These are phyloP conservation scores for Leersia perrieri DNA, from an alignment of 176 grass and related monocot genomes.

Conservation along the genomic window DNA sequence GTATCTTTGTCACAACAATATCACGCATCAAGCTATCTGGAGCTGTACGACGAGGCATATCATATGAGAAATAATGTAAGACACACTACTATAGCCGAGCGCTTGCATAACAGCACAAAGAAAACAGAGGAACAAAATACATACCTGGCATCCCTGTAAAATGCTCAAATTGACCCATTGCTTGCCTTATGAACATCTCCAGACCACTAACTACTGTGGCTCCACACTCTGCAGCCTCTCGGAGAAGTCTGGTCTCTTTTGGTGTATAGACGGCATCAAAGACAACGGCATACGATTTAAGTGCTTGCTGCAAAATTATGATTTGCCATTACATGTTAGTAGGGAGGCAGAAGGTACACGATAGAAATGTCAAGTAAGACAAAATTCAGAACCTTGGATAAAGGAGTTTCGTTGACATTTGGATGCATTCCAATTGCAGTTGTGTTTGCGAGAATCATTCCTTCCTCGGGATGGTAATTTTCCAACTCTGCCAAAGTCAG, in stretches of 20 bases:
- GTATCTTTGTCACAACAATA: slow-evolving; percentile 69
- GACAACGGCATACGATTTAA: slow-evolving; percentile 78
- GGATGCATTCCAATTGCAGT: slow-evolving; percentile 98
- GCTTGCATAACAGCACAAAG: neutral
- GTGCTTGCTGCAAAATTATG: slow-evolving; percentile 68
- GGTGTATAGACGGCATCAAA: slow-evolving; percentile 97
- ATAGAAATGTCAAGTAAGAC: neutral
- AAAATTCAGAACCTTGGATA: slow-evolving; percentile 67
- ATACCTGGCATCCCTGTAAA: slow-evolving; percentile 83
- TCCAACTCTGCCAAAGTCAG: slow-evolving; percentile 77
- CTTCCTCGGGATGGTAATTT: slow-evolving; percentile 81
- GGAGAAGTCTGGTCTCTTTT: slow-evolving; percentile 87
- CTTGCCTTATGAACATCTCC: slow-evolving; percentile 99
- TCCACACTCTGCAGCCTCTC: slow-evolving; percentile 79
- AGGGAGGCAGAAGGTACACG: neutral
- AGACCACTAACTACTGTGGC: slow-evolving; percentile 81
- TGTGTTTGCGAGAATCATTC: slow-evolving; percentile 98
- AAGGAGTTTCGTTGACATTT: slow-evolving; percentile 83
- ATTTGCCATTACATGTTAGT: neutral
- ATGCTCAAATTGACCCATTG: slow-evolving; percentile 87
- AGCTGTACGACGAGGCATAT: slow-evolving; percentile 50
- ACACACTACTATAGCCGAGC: slow-evolving; percentile 16
- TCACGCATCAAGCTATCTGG: slow-evolving; percentile 76
- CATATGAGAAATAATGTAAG: slow-evolving; percentile 48
- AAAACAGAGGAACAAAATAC: slow-evolving; percentile 27